Base-by-base conservation (phyloP, 1,139 yeast species). In the Kodamaea fungicola region DNA sequence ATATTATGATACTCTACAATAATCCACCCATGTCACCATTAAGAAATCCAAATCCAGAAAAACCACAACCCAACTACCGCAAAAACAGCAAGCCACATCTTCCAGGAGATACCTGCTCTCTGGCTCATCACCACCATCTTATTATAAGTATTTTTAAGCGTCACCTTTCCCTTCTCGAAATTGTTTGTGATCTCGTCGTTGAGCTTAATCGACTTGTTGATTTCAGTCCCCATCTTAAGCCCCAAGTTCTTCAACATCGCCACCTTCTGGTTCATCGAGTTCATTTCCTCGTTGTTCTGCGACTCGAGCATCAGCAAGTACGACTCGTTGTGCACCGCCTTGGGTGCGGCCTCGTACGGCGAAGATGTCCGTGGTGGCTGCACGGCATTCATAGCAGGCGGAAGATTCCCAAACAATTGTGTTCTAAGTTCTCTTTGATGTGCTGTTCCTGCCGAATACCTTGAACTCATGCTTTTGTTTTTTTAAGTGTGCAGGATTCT, bases 41-140 rank as follows among this genome's bases (percentile, higher is more conserved):
- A 39, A 10, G 40, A 36, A 8, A 80, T 51, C 95, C 96, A 85
- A n/a, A 88, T 89, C 72, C 83, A 83, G 59, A 87, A 79, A 60
- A 89, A 90, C 54, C 84, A 67, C 43, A 85, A 47, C 35, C 75
- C 67, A 8, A 89, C 79, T 12, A 85, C 51, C 24, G 59, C 62
- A 57, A 87, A 83, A 42, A 89, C 79, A 9, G 68, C 55, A 29
- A 84, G 62, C 97, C 97, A 89, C 53, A 80, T 76, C 50, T 78
- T 76, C 79, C 94, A 79, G 42, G 86, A 73, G 32, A 88, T 81
- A 4, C 95, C 94, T 4, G 95, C 86, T 45, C 78, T 71, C 54
- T 83, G 80, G 40, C 95, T 90, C 90, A 89, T 86, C 8, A 75
- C 64, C 55, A 84, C 71, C 95, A 88, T 85, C 42, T 78, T 71